Evolutionary conservation across 306 rosid species (phyloP), one percentile per base, ranked within the genome.

Genomic region (Astragalus glycyphyllos): DNA sequence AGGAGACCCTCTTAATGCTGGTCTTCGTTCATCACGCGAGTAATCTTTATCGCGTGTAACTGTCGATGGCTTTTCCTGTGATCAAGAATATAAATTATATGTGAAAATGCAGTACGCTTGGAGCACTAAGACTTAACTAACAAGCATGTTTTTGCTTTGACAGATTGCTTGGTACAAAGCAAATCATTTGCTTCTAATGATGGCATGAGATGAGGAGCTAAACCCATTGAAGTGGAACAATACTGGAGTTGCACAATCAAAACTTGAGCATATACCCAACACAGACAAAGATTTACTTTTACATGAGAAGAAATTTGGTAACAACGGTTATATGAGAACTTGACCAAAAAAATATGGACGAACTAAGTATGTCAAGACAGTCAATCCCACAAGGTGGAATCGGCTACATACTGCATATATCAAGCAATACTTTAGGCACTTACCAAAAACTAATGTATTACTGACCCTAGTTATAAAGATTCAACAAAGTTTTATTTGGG

Each of bases 41-140:
- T 83, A 81, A 76, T 84, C 88, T 47, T 84, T 92, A 55, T 87
- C 87, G 14, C 76, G 86, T 6, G 83, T 74, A 75, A 71, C 62
- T 78, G 82, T 76, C 1, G 82, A 72, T 71, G 89, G 54, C 84
- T 94, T 91, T 78, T 91, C 99, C 99, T 94, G 99, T 68, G 74
- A 83, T 79, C 49, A 60, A 73, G 72, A 82, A 70, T 65, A 72
- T 42, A 78, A 69, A 72, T 38, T 80, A 49, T 66, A 77, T 60
- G 82, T 53, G 74, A 77, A 80, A 73, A 37, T 6, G 45, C 62
- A 41, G 35, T 14, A 50, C 46, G 40, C 74, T 50, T 42, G 31
- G 46, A 20, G 55, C 75, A 69, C 56, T 73, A 31, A 68, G 35
- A 40, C 48, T 57, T 62, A 40, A 62, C 78, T 49, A 45, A 78